phyloP scores from a whole-genome alignment of 2,329 filamentous ascomycete species.

The Colletotrichum sidae region DNA sequence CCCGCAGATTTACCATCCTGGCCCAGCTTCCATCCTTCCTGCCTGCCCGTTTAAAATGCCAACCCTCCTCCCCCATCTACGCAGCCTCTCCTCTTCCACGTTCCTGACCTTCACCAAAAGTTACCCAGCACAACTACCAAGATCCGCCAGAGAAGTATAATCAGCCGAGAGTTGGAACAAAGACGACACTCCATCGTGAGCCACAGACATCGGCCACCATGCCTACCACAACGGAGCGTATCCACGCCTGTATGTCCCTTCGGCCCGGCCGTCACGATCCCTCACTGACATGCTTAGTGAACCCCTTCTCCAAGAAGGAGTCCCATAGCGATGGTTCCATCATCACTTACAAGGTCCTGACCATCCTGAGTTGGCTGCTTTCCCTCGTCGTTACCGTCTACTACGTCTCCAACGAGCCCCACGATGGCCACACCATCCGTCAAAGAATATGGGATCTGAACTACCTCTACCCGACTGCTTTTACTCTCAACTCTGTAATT shows the following conservation, averaged over 20 bases:
- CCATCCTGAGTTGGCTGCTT: conserved; percentile 79
- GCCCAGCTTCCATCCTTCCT: conserved; percentile 20
- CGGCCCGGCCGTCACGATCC: conserved; percentile 18
- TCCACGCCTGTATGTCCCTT: conserved; percentile 32
- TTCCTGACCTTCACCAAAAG: conserved; percentile 9
- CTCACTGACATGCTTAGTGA: conserved; percentile 61
- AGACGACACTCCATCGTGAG: neutral
- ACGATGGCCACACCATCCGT: conserved; percentile 69
- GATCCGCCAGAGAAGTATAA: neutral
- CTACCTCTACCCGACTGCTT: conserved; percentile 73
- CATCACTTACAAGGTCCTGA: conserved; percentile 80
- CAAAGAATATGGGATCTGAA: conserved; percentile 83
- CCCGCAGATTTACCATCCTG: conserved; percentile 34
- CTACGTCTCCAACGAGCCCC: conserved; percentile 75
- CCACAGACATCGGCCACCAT: conserved; percentile 15
- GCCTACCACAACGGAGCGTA: conserved; percentile 35
- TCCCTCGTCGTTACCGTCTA: conserved; percentile 79
- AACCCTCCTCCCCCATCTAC: conserved; percentile 18
- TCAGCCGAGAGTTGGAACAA: neutral
- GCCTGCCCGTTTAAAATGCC: conserved; percentile 28
- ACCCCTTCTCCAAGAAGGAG: conserved; percentile 81
- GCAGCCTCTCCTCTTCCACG: conserved; percentile 8
- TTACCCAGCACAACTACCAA: conserved; percentile 10
- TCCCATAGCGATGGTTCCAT: conserved; percentile 71
- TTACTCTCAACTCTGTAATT: conserved; percentile 76